Evolutionary conservation across 371 early-diverging fungal species (phyloP).

Genomic region (Rhizopus stolonifer): DNA sequence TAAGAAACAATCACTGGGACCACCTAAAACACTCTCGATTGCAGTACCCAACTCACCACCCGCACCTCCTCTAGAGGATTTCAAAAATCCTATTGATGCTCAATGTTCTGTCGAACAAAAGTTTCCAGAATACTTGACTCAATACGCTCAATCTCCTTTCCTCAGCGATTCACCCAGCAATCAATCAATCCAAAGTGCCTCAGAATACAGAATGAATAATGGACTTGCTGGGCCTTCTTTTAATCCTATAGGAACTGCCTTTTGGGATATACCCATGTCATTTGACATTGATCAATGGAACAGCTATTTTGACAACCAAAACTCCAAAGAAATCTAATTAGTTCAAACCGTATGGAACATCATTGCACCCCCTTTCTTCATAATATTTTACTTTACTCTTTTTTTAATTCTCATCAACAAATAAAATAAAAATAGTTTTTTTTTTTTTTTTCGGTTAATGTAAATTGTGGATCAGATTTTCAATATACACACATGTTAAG

Average conservation of each 20-base stretch:
- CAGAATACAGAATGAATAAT: not conserved
- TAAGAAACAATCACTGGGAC: not conserved
- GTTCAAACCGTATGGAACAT: no score
- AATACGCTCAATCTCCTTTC: constrained; percentile 7
- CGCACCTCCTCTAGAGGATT: not conserved
- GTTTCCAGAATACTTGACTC: constrained; percentile 24
- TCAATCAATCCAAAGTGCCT: not conserved
- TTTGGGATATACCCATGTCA: constrained; percentile 31
- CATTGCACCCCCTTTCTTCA: no score
- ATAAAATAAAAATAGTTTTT: no score
- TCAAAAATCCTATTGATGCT: constrained; percentile 23
- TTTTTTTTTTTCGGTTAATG: no score
- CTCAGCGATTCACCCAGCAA: not conserved
- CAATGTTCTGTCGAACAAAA: constrained; percentile 14
- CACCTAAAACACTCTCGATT: constrained; percentile 23
- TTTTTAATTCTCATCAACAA: no score
- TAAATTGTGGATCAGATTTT: no score
- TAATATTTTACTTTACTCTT: no score
- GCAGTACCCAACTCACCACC: constrained; percentile 41
- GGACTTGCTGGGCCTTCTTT: not conserved
- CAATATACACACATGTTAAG: no score
- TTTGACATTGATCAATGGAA: constrained; percentile 34
- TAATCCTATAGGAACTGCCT: constrained; percentile 26
- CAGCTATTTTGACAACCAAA: constrained; percentile 26
- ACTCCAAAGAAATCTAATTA: no score